A percentile compares a stretch with the other conserved stretches of the same genome.
phyloP scores from a whole-genome alignment of 108 stramenopile species.

The Cyclotella kingstonii region DNA sequence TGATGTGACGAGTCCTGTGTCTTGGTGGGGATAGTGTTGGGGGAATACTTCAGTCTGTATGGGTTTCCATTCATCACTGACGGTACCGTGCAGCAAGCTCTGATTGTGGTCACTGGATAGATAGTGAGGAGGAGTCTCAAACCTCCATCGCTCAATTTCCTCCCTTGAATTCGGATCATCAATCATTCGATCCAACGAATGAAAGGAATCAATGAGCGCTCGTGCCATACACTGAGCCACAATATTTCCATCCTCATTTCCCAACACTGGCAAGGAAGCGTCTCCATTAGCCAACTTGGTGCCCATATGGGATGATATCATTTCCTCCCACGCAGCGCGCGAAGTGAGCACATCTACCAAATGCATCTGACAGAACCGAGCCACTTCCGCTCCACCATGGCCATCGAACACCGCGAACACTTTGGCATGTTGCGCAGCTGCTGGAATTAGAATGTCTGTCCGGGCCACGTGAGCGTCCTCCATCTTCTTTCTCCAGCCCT shows the following conservation, averaged over 20 bases:
- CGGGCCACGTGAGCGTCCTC: constrained; percentile 95
- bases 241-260: neutral
- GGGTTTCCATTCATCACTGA: constrained; percentile 3
- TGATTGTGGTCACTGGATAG: neutral
- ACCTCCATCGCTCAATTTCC: constrained; percentile 41
- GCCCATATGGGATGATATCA: too few species aligned
- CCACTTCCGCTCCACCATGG: constrained; percentile 94
- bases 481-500: constrained; percentile 97
- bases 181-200: constrained; percentile 81
- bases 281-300: neutral
- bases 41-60: neutral
- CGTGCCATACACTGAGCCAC: constrained; percentile 45
- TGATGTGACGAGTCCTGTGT: too few species aligned
- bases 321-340: constrained; percentile 39
- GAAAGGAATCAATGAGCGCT: constrained; percentile 68
- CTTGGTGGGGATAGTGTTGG: too few species aligned
- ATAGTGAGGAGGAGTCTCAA: constrained; percentile 38
- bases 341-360: constrained; percentile 72
- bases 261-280: neutral
- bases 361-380: constrained; percentile 82
- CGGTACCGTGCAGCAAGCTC: too few species aligned
- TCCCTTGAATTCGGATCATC: constrained; percentile 45
- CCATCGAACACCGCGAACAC: constrained; percentile 92
- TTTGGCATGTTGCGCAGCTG: constrained; percentile 37
- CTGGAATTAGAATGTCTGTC: constrained; percentile 44